Base-by-base conservation (phyloP, 371 early-diverging fungal species). In the Cokeromyces recurvatus region DNA sequence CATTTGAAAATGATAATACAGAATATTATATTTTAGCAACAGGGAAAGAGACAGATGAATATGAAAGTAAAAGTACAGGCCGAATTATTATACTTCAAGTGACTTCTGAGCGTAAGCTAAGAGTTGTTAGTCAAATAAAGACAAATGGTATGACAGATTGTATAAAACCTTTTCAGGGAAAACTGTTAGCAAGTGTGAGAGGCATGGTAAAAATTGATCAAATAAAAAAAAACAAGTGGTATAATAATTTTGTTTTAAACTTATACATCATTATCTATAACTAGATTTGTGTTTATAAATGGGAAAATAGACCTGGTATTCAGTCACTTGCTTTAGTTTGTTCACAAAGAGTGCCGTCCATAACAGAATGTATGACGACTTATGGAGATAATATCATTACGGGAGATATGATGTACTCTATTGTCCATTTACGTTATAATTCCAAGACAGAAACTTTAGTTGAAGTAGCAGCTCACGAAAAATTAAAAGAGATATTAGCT, bases 391-490 rank as follows among this genome's bases (percentile, higher is more conserved):
- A 43, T 1, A 55, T 63, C 25, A 60, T 62, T 4, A 48, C 62
- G 1, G 74, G 74, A 1, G 63, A 62, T 31, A 46, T 65, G 63
- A 45, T 53, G 2, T 62, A 51, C 14, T 83, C 59, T 12, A 53
- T 40, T 34, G 62, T 27, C 29, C 66, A 38, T 54, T 67, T 60
- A 38, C 68, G 31, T 59, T 82, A 53, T 61, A 68, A 55, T 76
- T 78, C 38, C 64, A 82, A 59, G 68, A 54, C 63, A 7, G 62
- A 71, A n/a, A 66, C 54, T 17, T 58, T 94, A 22, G 68, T 63
- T 19, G 84, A 85, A 48, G 66, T 87, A 22, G 86, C 87, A 1
- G 68, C 81, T 14, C 90, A 91, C 62, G 69, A 68, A 31, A 63
- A 62, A 20, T 56, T 75, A 27, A 73, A 81, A 15, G 87, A 86